Evolutionary conservation across 768 basidiomycete genomes (phyloP).

Genomic region (Suillus americanus): DNA sequence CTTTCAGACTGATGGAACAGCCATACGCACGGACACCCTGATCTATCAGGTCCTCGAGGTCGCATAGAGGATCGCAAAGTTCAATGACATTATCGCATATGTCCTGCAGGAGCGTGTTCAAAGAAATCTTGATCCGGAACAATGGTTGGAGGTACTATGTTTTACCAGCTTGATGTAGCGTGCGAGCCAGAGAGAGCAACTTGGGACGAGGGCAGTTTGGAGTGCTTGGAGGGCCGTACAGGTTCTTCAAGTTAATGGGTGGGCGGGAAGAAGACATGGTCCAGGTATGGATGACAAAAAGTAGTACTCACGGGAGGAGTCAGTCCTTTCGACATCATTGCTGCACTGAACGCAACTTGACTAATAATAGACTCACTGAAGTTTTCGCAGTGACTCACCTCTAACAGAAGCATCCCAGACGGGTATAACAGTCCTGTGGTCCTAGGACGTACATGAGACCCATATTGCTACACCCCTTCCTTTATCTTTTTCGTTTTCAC

Average conservation of each 20-base stretch:
- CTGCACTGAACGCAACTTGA: too few species aligned
- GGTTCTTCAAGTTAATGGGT: constrained; percentile 15
- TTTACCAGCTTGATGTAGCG: constrained; percentile 35
- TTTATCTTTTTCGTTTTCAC: too few species aligned
- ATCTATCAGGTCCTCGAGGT: constrained; percentile 38
- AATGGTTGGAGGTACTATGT: constrained; percentile 6
- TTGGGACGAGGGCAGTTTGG: constrained; percentile 41
- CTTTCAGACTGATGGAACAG: constrained; percentile 35
- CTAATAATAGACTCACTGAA: too few species aligned
- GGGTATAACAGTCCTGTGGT: too few species aligned
- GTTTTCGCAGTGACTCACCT: too few species aligned
- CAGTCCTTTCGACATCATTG: too few species aligned
- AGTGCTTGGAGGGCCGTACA: constrained; percentile 36
- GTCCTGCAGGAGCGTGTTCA: constrained; percentile 36
- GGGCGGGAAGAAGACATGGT: neutral
- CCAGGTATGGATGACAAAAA: neutral
- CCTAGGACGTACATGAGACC: too few species aligned
- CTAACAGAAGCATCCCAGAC: too few species aligned
- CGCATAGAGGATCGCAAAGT: constrained; percentile 37
- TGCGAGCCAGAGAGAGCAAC: constrained; percentile 43
- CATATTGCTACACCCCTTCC: too few species aligned
- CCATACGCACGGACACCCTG: constrained; percentile 35
- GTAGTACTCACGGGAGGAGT: neutral
- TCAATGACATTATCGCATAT: constrained; percentile 43
- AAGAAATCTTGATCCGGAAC: constrained; percentile 27